These are phyloP conservation scores for Backusella westeae DNA, from an alignment of 192 early-diverging fungal species.

Conservation along the genomic window DNA sequence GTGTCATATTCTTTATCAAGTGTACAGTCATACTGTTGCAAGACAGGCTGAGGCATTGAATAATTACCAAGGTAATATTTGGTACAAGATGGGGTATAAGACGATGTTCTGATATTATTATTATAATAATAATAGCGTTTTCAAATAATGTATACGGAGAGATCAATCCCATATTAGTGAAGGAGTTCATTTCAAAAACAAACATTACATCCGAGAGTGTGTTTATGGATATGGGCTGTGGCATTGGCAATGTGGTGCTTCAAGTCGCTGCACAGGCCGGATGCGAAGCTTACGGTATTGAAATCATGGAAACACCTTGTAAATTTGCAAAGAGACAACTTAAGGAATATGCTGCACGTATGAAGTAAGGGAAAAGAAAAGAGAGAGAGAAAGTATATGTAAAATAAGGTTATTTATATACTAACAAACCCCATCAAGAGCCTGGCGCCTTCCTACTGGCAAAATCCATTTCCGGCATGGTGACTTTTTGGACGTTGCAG, in stretches of 20 bases:
- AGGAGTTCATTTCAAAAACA: conserved; percentile 77
- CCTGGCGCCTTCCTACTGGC: conserved; percentile 60
- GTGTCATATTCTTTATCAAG: conserved; percentile 82
- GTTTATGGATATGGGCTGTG: conserved; percentile 94
- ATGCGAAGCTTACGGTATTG: conserved; percentile 82
- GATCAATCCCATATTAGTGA: conserved; percentile 79
- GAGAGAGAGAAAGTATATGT: not conserved
- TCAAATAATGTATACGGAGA: conserved; percentile 98
- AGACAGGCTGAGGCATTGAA: conserved; percentile 71
- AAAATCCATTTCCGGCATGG: conserved; percentile 70
- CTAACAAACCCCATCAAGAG: conserved; percentile 25
- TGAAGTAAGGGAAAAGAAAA: conserved; percentile 46
- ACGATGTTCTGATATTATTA: not conserved
- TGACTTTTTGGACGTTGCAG: conserved; percentile 79
- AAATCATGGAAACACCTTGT: conserved; percentile 86
- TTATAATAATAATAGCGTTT: conserved; percentile 51
- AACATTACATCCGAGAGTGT: conserved; percentile 60
- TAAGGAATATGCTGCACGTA: conserved; percentile 81
- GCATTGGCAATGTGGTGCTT: conserved; percentile 95
- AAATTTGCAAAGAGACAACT: conserved; percentile 75
- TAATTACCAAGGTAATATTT: conserved; percentile 57
- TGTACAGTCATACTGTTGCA: conserved; percentile 84
- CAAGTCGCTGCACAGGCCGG: conserved; percentile 91
- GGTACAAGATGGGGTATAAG: not conserved
- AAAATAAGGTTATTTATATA: not conserved